phyloP scores from a whole-genome alignment of 768 basidiomycete species.

The Crucibulum laeve region DNA sequence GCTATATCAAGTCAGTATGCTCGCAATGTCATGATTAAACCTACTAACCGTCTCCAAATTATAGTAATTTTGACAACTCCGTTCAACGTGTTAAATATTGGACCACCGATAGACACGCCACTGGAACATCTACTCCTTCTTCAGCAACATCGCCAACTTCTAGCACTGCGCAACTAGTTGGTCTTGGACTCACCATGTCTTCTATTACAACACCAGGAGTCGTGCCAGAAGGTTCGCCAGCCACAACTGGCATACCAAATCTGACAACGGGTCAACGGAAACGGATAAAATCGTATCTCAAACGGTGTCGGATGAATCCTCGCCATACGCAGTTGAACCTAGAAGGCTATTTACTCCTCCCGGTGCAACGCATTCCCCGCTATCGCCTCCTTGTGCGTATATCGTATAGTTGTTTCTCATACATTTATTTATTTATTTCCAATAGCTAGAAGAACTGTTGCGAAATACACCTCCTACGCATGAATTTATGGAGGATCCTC shows the following conservation, averaged over 20 bases:
- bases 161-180: constrained; percentile 58
- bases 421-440: constrained; percentile 8
- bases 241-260: constrained; percentile 41
- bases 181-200: constrained; percentile 55
- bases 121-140: constrained; percentile 34
- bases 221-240: constrained; percentile 32
- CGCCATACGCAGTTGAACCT: constrained; percentile 91
- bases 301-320: constrained; percentile 85
- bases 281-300: constrained; percentile 84
- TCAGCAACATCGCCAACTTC: constrained; percentile 53
- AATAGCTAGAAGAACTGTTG: constrained; percentile 80
- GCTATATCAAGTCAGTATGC: constrained; percentile 81
- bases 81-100: constrained; percentile 85
- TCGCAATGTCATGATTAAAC: neutral
- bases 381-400: constrained; percentile 85
- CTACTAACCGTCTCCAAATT: constrained; percentile 9
- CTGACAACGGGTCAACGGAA: constrained; percentile 80
- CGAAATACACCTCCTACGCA: constrained; percentile 79
- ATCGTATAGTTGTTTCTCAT: constrained; percentile 2
- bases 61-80: constrained; percentile 91
- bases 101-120: constrained; percentile 53
- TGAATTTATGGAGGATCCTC: constrained; percentile 73
- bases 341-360: constrained; percentile 90
- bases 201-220: constrained; percentile 41
- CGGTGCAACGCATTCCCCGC: constrained; percentile 96